Percentiles rank a stretch among this genome's conserved stretches.
phyloP scores from a whole-genome alignment of 164 flowering plant species.

The Chimonanthus salicifolius region DNA sequence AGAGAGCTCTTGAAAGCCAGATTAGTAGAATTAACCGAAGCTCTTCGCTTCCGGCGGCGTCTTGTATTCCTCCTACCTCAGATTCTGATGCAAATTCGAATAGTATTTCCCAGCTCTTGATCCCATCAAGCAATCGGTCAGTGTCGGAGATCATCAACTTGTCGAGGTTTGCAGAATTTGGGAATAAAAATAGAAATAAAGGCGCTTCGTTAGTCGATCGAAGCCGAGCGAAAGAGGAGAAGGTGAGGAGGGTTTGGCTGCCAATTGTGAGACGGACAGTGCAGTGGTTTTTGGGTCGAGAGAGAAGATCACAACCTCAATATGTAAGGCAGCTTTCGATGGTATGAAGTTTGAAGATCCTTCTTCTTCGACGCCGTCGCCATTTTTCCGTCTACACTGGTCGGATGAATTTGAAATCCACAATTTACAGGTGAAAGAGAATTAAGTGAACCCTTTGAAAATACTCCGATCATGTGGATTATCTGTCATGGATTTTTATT shows the following conservation, averaged over 20 bases:
- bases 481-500: too few species aligned
- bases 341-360: not conserved
- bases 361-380: too few species aligned
- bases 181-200: not conserved
- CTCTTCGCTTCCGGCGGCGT: slow-evolving; percentile 8
- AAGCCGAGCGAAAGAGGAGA: slow-evolving; percentile 24
- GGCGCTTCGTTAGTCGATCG: not conserved
- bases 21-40: slow-evolving; percentile 3
- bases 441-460: too few species aligned
- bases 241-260: slow-evolving; percentile 34
- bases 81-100: not conserved
- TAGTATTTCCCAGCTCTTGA: too few species aligned
- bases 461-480: too few species aligned
- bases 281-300: slow-evolving; percentile 32
- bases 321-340: not conserved
- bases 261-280: slow-evolving; percentile 35
- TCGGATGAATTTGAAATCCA: too few species aligned
- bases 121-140: slow-evolving; percentile 42
- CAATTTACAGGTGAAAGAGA: too few species aligned
- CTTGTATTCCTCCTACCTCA: not conserved
- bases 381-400: too few species aligned
- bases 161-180: slow-evolving; percentile 36
- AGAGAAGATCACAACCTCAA: slow-evolving; percentile 15
- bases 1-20: slow-evolving; percentile 33
- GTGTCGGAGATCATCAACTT: slow-evolving; percentile 65